Base-by-base conservation (phyloP, 768 basidiomycete species). In the Tulasnella sp. region DNA sequence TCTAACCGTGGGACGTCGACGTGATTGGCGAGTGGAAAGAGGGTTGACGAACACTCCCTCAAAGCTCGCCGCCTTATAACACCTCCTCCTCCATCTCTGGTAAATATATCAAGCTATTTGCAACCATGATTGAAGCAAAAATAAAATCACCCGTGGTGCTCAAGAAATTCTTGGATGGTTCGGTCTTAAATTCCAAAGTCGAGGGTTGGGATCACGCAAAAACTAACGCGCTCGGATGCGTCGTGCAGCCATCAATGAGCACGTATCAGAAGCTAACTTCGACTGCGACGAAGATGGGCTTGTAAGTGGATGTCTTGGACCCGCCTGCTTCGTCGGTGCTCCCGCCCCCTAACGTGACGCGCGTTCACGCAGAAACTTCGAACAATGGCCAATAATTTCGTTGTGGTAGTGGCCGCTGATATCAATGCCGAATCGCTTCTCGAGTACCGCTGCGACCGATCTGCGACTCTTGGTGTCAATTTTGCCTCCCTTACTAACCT, bases 381-480 rank as follows among this genome's bases (percentile, higher is more conserved):
- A 88, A 98, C 97, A 4, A 99, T 99, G 97, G 98, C 99, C 88
- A 99, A 98, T 89, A 98, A 97, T 2, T 97, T 99, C 86, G 97
- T 99, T 83, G 98, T 97, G 0, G 93, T 99, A 82, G 97, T 99
- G 56, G 88, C 95, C 10, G 95, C 98, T 72, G 90, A 93, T 81
- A 89, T 99, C 40, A 87, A 92, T 56, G 90, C 91, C 0, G 87
- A 89, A 0, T 95, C 94, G 42, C 99, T 99, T 89, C 89, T 90
- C 82, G 87, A 89, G 76, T 99, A 93, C 86, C 92, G 98, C 82
- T 99, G 97, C 84, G 98, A 99, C 86, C 90, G 96, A 8, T 94
- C 97, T 44, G 94, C 99, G 90, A 93, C 94, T 0, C 89, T 97
- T 36, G 95, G 95, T 79, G 92, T 94, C 83, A 94, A 97, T 86